Evolutionary conservation across 2,329 filamentous ascomycete genomes (phyloP).

Genomic region (Paecilomyces sp.): DNA sequence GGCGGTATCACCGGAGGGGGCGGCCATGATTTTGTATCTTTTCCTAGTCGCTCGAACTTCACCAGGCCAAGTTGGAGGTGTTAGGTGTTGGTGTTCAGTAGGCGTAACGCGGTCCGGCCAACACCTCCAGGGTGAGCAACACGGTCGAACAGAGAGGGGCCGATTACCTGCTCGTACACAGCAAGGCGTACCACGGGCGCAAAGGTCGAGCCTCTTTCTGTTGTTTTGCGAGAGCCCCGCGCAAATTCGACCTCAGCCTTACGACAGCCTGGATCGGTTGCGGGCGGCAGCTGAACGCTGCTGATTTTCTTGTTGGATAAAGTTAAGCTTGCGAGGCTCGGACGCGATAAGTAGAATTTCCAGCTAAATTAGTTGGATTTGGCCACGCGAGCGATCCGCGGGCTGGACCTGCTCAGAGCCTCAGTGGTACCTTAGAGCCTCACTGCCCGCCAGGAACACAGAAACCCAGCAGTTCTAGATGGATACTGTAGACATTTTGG

Average conservation of each 20-base stretch:
- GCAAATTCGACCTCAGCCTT: not conserved
- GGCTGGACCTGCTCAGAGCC: not conserved
- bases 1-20: conserved; percentile 9
- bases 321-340: not conserved
- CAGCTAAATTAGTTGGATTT: not conserved
- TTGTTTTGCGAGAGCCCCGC: not conserved
- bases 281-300: not conserved
- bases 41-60: not conserved
- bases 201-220: not conserved
- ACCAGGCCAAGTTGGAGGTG: not conserved
- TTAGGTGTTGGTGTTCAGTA: not conserved
- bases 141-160: not conserved
- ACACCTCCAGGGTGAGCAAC: not conserved
- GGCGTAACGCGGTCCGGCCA: not conserved
- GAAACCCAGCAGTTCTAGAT: not conserved
- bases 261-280: not conserved
- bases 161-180: not conserved
- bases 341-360: not conserved
- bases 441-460: not conserved
- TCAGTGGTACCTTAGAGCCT: not conserved
- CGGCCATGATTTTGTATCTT: conserved; percentile 2
- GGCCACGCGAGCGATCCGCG: not conserved
- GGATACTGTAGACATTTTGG: not conserved
- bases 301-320: not conserved
- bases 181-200: not conserved